These are phyloP conservation scores for Periconia sp. DNA, from an alignment of 2,329 filamentous ascomycete species.

Conservation along the genomic window DNA sequence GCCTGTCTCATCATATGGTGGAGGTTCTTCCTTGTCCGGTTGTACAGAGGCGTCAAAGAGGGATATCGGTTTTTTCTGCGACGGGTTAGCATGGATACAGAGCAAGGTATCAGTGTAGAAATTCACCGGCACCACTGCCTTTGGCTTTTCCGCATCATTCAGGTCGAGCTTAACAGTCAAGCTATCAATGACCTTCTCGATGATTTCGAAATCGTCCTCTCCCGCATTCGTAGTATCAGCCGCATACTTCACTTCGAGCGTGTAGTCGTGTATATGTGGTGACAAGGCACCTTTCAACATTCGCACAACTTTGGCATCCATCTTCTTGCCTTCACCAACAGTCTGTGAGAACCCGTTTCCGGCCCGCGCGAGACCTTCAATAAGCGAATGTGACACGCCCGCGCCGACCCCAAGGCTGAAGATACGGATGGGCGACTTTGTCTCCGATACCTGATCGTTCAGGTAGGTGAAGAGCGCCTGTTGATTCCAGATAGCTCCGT, in stretches of 20 bases:
- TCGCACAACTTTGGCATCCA: constrained; percentile 71
- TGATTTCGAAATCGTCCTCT: constrained; percentile 62
- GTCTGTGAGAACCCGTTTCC: constrained; percentile 67
- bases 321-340: constrained; percentile 67
- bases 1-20: constrained; percentile 31
- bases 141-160: constrained; percentile 18
- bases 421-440: constrained; percentile 57
- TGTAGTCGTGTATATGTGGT: constrained; percentile 69
- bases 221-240: constrained; percentile 16
- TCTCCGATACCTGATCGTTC: constrained; percentile 49
- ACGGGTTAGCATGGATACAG: constrained; percentile 12
- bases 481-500: constrained; percentile 62
- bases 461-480: constrained; percentile 56
- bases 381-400: constrained; percentile 61
- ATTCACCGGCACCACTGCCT: constrained; percentile 19
- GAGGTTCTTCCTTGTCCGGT: constrained; percentile 47
- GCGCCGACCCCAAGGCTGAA: constrained; percentile 64
- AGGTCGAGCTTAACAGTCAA: constrained; percentile 50
- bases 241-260: constrained; percentile 66
- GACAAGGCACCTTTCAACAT: constrained; percentile 76
- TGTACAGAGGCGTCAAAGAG: constrained; percentile 63
- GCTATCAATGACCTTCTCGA: constrained; percentile 63
- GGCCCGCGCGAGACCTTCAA: constrained; percentile 64
- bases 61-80: constrained; percentile 58
- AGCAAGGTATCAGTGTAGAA: neutral